Evolutionary conservation across 441 rosid genomes (phyloP).

Genomic region (Eutrema salsugineum): DNA sequence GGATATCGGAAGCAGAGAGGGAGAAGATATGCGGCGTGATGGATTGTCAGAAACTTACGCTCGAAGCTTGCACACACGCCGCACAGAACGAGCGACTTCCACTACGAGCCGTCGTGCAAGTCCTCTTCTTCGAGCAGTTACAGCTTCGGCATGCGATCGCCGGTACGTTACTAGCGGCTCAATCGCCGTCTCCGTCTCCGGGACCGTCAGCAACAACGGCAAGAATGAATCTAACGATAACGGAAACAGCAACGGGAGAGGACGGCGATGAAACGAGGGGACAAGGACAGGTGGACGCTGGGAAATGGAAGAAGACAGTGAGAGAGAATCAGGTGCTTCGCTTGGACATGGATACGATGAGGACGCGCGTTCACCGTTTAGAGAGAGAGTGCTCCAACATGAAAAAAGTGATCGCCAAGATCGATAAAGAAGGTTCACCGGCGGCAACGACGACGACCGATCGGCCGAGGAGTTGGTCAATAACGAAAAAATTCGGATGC

Average conservation of each 20-base stretch:
- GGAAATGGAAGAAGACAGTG: conserved; percentile 70
- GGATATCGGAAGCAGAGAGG: conserved; percentile 58
- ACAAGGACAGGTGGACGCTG: conserved; percentile 29
- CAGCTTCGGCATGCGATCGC: conserved; percentile 76
- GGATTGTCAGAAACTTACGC: conserved; percentile 68
- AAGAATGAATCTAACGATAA: conserved; percentile 17
- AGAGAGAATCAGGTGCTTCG: conserved; percentile 95
- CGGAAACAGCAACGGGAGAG: conserved; percentile 14
- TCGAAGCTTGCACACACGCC: conserved; percentile 81
- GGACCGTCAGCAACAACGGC: background rate
- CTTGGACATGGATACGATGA: conserved; percentile 95
- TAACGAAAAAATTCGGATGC: conserved; percentile 64
- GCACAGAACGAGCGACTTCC: conserved; percentile 81
- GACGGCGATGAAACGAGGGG: conserved; percentile 10
- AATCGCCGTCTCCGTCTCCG: conserved; percentile 33
- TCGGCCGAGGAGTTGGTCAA: conserved; percentile 52
- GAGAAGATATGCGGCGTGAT: conserved; percentile 62
- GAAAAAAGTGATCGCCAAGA: conserved; percentile 83
- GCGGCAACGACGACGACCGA: conserved; percentile 22
- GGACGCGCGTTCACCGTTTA: conserved; percentile 82
- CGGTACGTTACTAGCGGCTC: conserved; percentile 72
- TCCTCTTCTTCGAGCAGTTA: conserved; percentile 71
- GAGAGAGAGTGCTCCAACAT: conserved; percentile 85
- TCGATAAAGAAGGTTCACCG: conserved; percentile 43
- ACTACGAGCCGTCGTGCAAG: conserved; percentile 69